Evolutionary conservation across 345 rosid species (phyloP), one percentile per base, ranked within the genome.

Genomic region (Populus deltoides): DNA sequence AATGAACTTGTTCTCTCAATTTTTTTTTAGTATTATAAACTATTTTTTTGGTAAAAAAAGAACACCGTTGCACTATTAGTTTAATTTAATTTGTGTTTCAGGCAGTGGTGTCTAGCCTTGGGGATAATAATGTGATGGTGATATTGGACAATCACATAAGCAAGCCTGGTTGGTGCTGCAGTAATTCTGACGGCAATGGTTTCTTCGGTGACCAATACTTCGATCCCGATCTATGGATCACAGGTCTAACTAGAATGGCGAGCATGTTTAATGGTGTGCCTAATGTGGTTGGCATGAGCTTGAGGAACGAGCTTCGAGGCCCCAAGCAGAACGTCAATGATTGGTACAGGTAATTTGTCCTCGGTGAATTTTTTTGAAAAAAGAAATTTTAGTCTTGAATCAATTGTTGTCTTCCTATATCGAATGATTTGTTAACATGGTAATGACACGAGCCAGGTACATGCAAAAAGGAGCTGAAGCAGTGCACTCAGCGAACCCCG

Each of bases 291-390:
- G 99, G 95, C 79, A 91, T 96, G 94, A 91, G 99, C 88, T 74
- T 96, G 78, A 92, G 99, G 79, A 96, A 96, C 69, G 99, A 96
- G 78, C 97, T 94, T 38, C 88, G 99, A 61, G 99, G 99, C 55
- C 84, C 90, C 39, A 89, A 71, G 38, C 99, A 96, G 81, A 96
- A 91, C 38, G 86, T 78, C 13, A 82, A 87, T 12, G 98, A 92
- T 70, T 96, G 98, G 98, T 94, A 92, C 88, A 92, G 86, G 95
- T 92, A 92, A 63, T n/a, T 53, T 59, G 7, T n/a, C 29, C 2
- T 59, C 29, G 2, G 1, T 24, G 29, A n/a, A 3, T 47, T 24
- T n/a, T 55, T 59, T 59, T 9, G 11, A 12, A 3, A n/a, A 59
- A 59, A 53, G 20, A 53, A 0, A 2, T 24, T 1, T 24, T n/a